A percentile compares a stretch with the other conserved stretches of the same genome.
These are phyloP conservation scores for Porodaedalea pini DNA, from an alignment of 1,284 basidiomycete species.

Conservation along the genomic window DNA sequence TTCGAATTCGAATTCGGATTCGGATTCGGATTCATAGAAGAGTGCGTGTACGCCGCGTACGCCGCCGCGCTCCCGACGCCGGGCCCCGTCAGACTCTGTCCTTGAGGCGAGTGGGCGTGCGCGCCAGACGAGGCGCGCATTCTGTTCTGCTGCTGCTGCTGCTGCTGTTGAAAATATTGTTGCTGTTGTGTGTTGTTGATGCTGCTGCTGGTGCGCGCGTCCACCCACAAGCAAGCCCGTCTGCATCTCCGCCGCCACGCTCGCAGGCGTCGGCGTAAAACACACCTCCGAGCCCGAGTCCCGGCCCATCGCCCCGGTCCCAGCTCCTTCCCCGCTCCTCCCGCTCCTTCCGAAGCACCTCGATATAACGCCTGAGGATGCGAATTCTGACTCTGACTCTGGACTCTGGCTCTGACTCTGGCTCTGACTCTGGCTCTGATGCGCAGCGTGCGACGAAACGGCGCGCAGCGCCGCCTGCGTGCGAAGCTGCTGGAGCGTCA, in stretches of 20 bases:
- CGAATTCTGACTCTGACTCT: not conserved
- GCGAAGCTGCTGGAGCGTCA: constrained; percentile 4
- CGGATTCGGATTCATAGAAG: too few relatives aligned
- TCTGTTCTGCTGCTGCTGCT: not conserved
- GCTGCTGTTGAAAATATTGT: too few relatives aligned
- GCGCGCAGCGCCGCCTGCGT: constrained; percentile 12
- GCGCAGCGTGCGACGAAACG: not conserved
- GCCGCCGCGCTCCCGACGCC: too few relatives aligned
- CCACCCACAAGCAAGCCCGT: not conserved
- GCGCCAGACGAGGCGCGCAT: not conserved
- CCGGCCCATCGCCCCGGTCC: too few relatives aligned
- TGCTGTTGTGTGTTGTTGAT: not conserved
- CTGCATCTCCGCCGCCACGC: constrained; percentile 18
- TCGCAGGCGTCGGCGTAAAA: constrained; percentile 18
- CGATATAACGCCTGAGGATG: not conserved
- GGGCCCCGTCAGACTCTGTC: not conserved
- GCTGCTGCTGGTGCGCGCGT: not conserved
- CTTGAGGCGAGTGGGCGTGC: not conserved
- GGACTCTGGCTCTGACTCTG: not conserved
- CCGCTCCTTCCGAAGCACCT: not conserved
- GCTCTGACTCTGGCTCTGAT: not conserved
- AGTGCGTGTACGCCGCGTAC: too few relatives aligned
- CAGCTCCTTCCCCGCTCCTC: not conserved
- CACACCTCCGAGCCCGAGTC: too few relatives aligned
- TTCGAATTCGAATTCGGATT: too few relatives aligned